Evolutionary conservation across 306 rosid genomes (phyloP).

Genomic region (Cicer bijugum): DNA sequence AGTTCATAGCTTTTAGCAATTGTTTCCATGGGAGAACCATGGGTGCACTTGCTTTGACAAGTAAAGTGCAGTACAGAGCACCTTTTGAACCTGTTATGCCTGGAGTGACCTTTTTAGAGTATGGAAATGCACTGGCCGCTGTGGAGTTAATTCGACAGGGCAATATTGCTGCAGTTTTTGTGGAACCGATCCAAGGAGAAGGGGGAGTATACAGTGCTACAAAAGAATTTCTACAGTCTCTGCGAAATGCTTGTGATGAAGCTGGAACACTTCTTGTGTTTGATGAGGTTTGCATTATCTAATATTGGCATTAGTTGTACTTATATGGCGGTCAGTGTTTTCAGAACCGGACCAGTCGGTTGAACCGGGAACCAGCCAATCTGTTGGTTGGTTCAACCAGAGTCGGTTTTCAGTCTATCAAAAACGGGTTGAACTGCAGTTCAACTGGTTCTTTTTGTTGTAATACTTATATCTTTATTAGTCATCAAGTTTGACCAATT

Average conservation of each 20-base stretch:
- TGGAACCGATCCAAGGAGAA: constrained; percentile 97
- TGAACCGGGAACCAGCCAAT: too few relatives aligned
- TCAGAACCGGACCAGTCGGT: too few relatives aligned
- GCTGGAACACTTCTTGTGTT: constrained; percentile 80
- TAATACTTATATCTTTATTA: too few relatives aligned
- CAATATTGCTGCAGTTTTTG: constrained; percentile 82
- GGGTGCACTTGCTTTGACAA: constrained; percentile 95
- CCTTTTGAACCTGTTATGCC: constrained; percentile 98
- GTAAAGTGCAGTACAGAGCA: constrained; percentile 83
- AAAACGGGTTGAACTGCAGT: too few relatives aligned
- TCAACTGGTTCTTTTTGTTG: too few relatives aligned
- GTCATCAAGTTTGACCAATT: too few relatives aligned
- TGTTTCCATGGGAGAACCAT: constrained; percentile 93
- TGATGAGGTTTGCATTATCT: constrained; percentile 71
- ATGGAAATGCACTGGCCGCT: constrained; percentile 76
- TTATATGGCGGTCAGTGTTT: neutral
- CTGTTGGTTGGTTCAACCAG: too few relatives aligned
- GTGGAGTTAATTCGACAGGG: constrained; percentile 61
- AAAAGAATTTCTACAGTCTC: constrained; percentile 74
- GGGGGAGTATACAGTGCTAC: constrained; percentile 90
- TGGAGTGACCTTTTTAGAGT: constrained; percentile 82
- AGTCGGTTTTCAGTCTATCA: too few relatives aligned
- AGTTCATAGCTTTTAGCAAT: constrained; percentile 79
- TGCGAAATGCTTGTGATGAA: constrained; percentile 80
- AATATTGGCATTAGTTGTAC: neutral